A percentile compares a stretch with the other conserved stretches of the same genome.
Evolutionary conservation across 345 rosid species (phyloP).

Genomic region (Hibiscus syriacus): DNA sequence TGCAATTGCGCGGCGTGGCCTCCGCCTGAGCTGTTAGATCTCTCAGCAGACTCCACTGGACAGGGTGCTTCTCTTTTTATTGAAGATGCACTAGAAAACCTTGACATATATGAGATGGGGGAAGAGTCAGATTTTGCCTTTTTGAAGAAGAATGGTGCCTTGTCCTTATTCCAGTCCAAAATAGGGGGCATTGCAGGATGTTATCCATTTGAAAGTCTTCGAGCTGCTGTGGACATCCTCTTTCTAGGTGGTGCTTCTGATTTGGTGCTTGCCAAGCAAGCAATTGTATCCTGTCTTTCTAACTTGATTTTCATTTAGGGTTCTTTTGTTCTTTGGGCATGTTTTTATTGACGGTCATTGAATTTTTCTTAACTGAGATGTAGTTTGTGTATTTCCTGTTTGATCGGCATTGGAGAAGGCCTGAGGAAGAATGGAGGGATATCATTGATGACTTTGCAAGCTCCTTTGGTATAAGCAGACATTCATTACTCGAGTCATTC

Average conservation of each 20-base stretch:
- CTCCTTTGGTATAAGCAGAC: conserved; percentile 62
- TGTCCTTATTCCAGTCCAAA: conserved; percentile 44
- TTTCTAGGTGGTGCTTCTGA: conserved; percentile 81
- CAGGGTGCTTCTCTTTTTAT: conserved; percentile 78
- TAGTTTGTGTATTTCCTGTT: conserved; percentile 89
- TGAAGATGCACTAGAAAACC: conserved; percentile 89
- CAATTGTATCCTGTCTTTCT: conserved; percentile 73
- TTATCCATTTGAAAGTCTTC: conserved; percentile 86
- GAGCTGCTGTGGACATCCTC: conserved; percentile 75
- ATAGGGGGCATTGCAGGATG: conserved; percentile 68
- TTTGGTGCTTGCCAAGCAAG: conserved; percentile 89
- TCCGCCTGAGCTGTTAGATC: conserved; percentile 47
- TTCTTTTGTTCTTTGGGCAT: conserved; percentile 14
- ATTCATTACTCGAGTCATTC: conserved; percentile 76
- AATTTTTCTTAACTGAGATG: conserved; percentile 42
- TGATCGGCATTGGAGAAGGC: conserved; percentile 82
- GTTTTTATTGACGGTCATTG: conserved; percentile 2
- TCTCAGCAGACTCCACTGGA: conserved; percentile 38
- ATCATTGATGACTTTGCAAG: conserved; percentile 79
- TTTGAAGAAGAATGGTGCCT: conserved; percentile 48
- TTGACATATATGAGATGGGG: conserved; percentile 31
- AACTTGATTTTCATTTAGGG: neutral
- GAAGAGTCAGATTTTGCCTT: conserved; percentile 44
- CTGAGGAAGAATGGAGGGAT: conserved; percentile 67
- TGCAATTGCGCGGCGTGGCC: conserved; percentile 83